A percentile compares a stretch with the other conserved stretches of the same genome.
Evolutionary conservation across 176 grass and related monocot genomes (phyloP).

Genomic region (Eleusine coracana): DNA sequence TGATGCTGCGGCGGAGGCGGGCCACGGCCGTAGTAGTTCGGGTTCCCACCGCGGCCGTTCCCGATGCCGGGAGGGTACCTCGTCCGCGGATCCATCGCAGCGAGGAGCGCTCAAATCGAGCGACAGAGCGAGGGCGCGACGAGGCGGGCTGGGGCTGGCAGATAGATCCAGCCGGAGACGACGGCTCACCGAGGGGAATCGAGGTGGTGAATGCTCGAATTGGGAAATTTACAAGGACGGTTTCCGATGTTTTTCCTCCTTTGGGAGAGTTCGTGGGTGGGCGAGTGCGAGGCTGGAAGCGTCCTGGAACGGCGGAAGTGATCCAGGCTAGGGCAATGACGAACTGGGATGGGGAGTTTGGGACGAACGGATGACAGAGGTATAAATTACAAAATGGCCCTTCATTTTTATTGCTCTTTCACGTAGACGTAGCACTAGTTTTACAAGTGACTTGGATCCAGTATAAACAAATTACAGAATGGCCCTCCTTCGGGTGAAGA

Average conservation of each 20-base stretch:
- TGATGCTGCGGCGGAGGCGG: conserved; percentile 52
- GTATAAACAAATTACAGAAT: no score
- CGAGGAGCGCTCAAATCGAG: conserved; percentile 6
- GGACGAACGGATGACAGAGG: background rate
- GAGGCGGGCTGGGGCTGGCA: background rate
- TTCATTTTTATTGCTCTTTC: background rate
- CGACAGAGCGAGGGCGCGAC: background rate
- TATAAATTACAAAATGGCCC: conserved; percentile 40
- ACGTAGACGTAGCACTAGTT: background rate
- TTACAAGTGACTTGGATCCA: background rate
- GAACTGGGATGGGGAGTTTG: background rate
- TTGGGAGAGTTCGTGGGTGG: conserved; percentile 32
- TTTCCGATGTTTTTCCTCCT: conserved; percentile 23
- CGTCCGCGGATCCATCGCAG: conserved; percentile 62
- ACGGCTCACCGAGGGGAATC: conserved; percentile 12
- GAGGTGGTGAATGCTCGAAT: conserved; percentile 12
- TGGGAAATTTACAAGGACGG: conserved; percentile 10
- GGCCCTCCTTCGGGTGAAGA: no score
- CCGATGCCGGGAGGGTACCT: conserved; percentile 73
- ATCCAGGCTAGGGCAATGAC: background rate
- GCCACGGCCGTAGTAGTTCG: conserved; percentile 65
- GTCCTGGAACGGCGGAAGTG: background rate
- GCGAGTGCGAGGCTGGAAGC: conserved; percentile 14
- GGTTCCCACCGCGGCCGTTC: conserved; percentile 64
- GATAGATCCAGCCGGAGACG: conserved; percentile 27